Evolutionary conservation across 352 stramenopile genomes (phyloP).

Genomic region (Phytopythium montanum): DNA sequence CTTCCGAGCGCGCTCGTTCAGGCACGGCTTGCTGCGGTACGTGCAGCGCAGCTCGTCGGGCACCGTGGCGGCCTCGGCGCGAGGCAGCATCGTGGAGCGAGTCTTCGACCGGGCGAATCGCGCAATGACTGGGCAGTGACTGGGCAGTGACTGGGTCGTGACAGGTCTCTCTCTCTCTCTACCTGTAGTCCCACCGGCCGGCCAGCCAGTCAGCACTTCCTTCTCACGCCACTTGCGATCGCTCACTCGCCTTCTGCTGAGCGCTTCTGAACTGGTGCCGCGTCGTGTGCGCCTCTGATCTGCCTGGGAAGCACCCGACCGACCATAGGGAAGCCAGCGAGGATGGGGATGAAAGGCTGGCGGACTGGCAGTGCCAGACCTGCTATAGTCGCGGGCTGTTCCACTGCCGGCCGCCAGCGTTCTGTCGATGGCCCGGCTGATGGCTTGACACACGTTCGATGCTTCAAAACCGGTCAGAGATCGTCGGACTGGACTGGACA

Average conservation of each 20-base stretch:
- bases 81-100: neutral
- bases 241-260: neutral
- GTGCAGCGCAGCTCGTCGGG: constrained; percentile 29
- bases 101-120: neutral
- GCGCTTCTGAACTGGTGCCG: neutral
- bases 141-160: no score
- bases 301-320: constrained; percentile 3
- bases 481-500: neutral
- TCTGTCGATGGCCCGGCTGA: neutral
- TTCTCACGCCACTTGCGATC: neutral
- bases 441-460: neutral
- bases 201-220: neutral
- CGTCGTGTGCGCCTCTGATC: neutral
- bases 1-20: constrained; percentile 44
- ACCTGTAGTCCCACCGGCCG: neutral
- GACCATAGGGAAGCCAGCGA: constrained; percentile 2
- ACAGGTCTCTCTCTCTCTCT: no score
- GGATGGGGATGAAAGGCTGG: neutral
- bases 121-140: neutral
- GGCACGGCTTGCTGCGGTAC: constrained; percentile 46
- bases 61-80: neutral
- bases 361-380: neutral
- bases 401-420: neutral
- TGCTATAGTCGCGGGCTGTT: no score
- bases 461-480: neutral